Percentiles rank a stretch among this genome's conserved stretches.
phyloP scores from a whole-genome alignment of 2,329 filamentous ascomycete genomes.

The Alternaria metachromatica region DNA sequence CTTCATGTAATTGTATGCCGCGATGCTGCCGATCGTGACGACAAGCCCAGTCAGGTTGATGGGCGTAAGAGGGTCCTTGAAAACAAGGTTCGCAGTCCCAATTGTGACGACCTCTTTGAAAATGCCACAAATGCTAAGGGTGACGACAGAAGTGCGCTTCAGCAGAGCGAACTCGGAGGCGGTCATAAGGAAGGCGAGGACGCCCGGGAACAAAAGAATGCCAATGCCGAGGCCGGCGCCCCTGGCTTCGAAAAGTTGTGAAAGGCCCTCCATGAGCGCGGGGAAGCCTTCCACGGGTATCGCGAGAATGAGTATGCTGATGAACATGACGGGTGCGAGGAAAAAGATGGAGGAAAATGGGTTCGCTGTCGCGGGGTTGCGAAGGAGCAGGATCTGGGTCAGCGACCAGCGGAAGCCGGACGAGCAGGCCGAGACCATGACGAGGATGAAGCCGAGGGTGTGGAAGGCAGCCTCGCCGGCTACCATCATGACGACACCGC shows the following conservation, averaged over 20 bases:
- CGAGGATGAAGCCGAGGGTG: constrained; percentile 82
- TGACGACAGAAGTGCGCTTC: constrained; percentile 94
- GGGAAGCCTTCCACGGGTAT: constrained; percentile 83
- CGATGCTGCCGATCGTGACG: constrained; percentile 88
- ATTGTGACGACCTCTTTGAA: constrained; percentile 99
- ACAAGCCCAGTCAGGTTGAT: constrained; percentile 87
- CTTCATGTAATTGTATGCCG: constrained; percentile 93
- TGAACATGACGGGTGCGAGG: constrained; percentile 96
- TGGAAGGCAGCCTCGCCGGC: constrained; percentile 92
- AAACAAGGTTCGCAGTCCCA: constrained; percentile 82
- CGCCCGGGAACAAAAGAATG: constrained; percentile 87
- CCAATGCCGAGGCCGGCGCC: constrained; percentile 70
- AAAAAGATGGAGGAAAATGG: constrained; percentile 98
- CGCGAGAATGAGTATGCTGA: constrained; percentile 79
- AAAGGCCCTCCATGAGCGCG: constrained; percentile 70
- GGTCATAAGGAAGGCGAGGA: constrained; percentile 95
- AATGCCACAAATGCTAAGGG: constrained; percentile 93
- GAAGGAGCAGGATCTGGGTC: constrained; percentile 93
- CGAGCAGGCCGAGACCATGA: constrained; percentile 93
- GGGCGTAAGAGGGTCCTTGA: constrained; percentile 83
- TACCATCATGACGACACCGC: constrained; percentile 97
- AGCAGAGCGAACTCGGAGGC: constrained; percentile 93
- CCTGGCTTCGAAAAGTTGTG: constrained; percentile 68
- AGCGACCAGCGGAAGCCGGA: constrained; percentile 97
- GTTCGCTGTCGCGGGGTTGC: constrained; percentile 93